Evolutionary conservation across 106 monocot genomes (phyloP), one percentile per base, ranked within the genome.

Genomic region (Dioscorea zingiberensis): DNA sequence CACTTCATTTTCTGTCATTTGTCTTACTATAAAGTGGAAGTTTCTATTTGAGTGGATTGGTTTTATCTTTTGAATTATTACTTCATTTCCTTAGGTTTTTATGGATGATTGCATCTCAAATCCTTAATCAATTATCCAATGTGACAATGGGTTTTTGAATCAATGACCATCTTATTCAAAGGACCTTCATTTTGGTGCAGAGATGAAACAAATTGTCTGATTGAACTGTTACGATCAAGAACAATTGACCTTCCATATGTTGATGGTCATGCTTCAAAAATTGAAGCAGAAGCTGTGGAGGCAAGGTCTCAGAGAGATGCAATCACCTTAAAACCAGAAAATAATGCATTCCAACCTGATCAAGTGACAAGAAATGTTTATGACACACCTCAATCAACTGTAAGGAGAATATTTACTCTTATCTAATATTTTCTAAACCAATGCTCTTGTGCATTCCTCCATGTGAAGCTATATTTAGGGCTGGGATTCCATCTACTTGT

Each of bases 181-280:
- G 25, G 54, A 38, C n/a, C 26, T 58, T 48, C 38, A 28, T 62
- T 27, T 28, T 21, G 64, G 27, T 67, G 61, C 72, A 82, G 82
- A 70, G 65, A 77, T 74, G 82, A 82, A 61, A 69, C 77, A 26
- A 21, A 70, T 13, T 60, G 55, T 25, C 54, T 82, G 14, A 62
- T 82, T 62, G 73, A 77, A 55, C 51, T 82, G 27, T 13, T 82
- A 57, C 69, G 61, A 10, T 77, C 77, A 65, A 77, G 82, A 55
- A 82, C 77, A 14, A 66, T 30, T 66, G 69, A 69, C 66, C 69
- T 71, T 70, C 13, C 47, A 45, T 24, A 62, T 47, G 66, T 65
- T 19, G 48, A 62, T 55, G 25, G 18, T 25, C 26, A 18, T 55
- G 55, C 44, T 59, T 45, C 29, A 69, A 46, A 55, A 47, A 48